Percentiles rank a stretch among this genome's conserved stretches.
Evolutionary conservation across 2,329 filamentous ascomycete species (phyloP).

Genomic region (Remersonia thermophila): DNA sequence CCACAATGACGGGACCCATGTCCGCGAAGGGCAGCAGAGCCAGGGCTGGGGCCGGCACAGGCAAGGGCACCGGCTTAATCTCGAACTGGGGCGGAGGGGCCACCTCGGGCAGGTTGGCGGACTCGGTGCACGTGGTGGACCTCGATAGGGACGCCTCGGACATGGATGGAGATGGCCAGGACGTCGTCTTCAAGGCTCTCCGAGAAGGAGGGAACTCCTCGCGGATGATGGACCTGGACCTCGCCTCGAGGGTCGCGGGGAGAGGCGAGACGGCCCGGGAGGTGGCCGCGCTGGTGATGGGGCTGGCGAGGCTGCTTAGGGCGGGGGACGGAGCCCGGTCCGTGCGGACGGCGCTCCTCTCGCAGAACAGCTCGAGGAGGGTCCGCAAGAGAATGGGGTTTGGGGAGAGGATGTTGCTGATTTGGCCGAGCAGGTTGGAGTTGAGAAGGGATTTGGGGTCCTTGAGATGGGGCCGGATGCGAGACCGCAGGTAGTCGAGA

Average conservation of each 20-base stretch:
- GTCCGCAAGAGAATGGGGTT: slow-evolving; percentile 16
- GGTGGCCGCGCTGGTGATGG: slow-evolving; percentile 10
- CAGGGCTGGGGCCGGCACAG: not conserved
- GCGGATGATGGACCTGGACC: slow-evolving; percentile 6
- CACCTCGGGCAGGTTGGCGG: not conserved
- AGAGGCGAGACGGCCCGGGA: slow-evolving; percentile 11
- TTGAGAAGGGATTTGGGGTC: slow-evolving; percentile 15
- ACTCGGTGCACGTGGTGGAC: slow-evolving; percentile 1
- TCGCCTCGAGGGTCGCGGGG: slow-evolving; percentile 1
- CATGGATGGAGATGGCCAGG: slow-evolving; percentile 12
- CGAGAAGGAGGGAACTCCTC: slow-evolving; percentile 7
- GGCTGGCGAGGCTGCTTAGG: slow-evolving; percentile 5
- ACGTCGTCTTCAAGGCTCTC: slow-evolving; percentile 8
- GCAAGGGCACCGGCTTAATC: slow-evolving; percentile 1
- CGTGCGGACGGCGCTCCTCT: slow-evolving; percentile 10
- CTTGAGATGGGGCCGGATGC: slow-evolving; percentile 17
- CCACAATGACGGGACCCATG: slow-evolving; percentile 7
- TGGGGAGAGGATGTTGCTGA: slow-evolving; percentile 18
- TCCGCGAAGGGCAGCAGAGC: not conserved
- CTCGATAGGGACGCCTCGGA: slow-evolving; percentile 3
- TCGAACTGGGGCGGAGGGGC: slow-evolving; percentile 2
- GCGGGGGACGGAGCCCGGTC: slow-evolving; percentile 4
- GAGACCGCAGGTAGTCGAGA: slow-evolving; percentile 16
- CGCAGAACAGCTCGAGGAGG: slow-evolving; percentile 19
- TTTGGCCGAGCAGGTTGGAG: slow-evolving; percentile 15